Evolutionary conservation across 2,329 filamentous ascomycete species (phyloP).

Genomic region (Venturia pyrina): DNA sequence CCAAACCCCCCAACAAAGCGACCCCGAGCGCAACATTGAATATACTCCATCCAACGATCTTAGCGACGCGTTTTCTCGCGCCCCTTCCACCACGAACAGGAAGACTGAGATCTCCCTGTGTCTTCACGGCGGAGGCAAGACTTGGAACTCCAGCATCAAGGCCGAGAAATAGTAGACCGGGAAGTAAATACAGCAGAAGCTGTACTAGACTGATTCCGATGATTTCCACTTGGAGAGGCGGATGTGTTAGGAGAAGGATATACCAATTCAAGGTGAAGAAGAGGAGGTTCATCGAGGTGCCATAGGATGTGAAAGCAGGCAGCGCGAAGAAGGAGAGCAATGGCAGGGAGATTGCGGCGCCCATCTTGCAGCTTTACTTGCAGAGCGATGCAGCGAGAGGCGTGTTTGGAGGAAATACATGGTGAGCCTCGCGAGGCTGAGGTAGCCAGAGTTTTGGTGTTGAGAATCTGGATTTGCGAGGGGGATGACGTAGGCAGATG

Average conservation of each 20-base stretch:
- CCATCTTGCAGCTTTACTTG: constrained; percentile 23
- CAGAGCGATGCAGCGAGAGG: not conserved
- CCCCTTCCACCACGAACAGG: constrained; percentile 2
- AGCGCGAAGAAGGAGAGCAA: constrained; percentile 17
- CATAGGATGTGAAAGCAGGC: constrained; percentile 29
- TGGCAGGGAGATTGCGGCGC: constrained; percentile 16
- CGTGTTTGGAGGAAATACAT: not conserved
- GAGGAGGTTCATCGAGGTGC: constrained; percentile 14
- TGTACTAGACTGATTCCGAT: constrained; percentile 1
- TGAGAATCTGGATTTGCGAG: not conserved
- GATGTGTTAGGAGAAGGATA: constrained; percentile 12
- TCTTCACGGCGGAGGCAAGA: constrained; percentile 9
- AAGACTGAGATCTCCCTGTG: constrained; percentile 12
- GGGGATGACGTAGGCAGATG: not conserved
- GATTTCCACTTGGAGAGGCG: constrained; percentile 12
- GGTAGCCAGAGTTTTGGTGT: not conserved
- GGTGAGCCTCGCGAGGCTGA: not conserved
- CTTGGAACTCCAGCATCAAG: constrained; percentile 11
- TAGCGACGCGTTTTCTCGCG: constrained; percentile 5
- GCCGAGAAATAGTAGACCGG: constrained; percentile 5
- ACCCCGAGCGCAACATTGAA: constrained; percentile 11
- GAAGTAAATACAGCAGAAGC: constrained; percentile 11
- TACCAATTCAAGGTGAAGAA: constrained; percentile 15
- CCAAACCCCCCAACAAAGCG: constrained; percentile 41
- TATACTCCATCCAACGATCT: constrained; percentile 9